Conservation (phyloP, 2,329 filamentous ascomycete genomes). For the Teratosphaeria epicoccoides region DNA sequence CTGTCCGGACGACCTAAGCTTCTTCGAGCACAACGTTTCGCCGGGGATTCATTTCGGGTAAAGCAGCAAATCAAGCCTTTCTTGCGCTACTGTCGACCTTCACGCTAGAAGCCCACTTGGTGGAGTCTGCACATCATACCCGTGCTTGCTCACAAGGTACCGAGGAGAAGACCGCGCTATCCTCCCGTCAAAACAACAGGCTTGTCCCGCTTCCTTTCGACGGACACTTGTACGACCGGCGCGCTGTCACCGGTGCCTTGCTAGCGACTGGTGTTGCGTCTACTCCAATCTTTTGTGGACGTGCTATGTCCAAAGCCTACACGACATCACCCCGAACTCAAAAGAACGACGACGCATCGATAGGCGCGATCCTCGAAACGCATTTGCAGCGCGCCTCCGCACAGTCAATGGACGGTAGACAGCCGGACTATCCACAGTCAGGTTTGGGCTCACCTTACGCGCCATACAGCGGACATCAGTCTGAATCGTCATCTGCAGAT, state of each 20-base stretch:
- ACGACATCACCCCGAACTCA: slow-evolving; percentile 28
- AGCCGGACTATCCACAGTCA: slow-evolving; percentile 42
- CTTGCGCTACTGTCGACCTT: slow-evolving; percentile 9
- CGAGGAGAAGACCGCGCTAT: slow-evolving; percentile 32
- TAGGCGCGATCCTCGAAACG: slow-evolving; percentile 30
- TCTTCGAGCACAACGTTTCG: slow-evolving; percentile 1
- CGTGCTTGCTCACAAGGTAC: slow-evolving; percentile 31
- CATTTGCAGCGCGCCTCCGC: slow-evolving; percentile 27
- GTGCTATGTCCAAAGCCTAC: slow-evolving; percentile 40
- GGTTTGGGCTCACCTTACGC: slow-evolving; percentile 45
- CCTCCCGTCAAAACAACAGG: slow-evolving; percentile 25
- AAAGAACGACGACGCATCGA: slow-evolving; percentile 29
- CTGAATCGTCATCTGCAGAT: slow-evolving; percentile 82
- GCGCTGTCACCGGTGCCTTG: slow-evolving; percentile 25
- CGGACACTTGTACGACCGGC: slow-evolving; percentile 27
- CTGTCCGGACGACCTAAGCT: slow-evolving; percentile 3
- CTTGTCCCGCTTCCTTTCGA: slow-evolving; percentile 21
- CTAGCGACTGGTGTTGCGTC: slow-evolving; percentile 24
- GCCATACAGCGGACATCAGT: slow-evolving; percentile 50
- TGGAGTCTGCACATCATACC: slow-evolving; percentile 40
- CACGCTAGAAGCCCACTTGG: slow-evolving; percentile 22
- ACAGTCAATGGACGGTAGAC: slow-evolving; percentile 45
- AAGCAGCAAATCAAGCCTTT: slow-evolving; percentile 9
- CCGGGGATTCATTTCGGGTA: slow-evolving; percentile 20
- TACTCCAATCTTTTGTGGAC: slow-evolving; percentile 19